Evolutionary conservation across 108 stramenopile species (phyloP), one percentile per base, ranked within the genome.

Genomic region (Nannochloropsis gaditana): DNA sequence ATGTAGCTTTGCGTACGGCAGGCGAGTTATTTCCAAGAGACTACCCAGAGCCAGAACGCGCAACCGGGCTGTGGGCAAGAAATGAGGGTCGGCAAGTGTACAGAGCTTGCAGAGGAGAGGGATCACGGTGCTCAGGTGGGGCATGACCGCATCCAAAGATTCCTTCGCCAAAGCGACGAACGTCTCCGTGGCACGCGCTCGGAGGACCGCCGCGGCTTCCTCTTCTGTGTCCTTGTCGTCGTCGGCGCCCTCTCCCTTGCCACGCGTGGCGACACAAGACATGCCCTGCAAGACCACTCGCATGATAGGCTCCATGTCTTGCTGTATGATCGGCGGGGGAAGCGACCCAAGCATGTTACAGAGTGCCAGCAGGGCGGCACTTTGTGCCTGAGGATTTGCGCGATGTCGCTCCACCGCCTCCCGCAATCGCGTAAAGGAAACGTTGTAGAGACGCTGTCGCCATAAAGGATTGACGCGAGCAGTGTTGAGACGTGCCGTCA

Each of bases 1-100:
- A 47, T 86, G 85, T 44, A 86, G 59, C 3, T 81, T 80, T 5
- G 82, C 47, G 59, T 86, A 86, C 5, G 85, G 85, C 47, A 86
- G 43, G 21, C 42, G 43, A 31, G 85, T 44, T 19, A 86, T 43
- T 41, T 42, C 82, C 82, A 44, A 73, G 19, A 86, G 43, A 47
- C 85, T 82, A 50, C 43, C 81, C 44, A 86, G 45, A 5, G 85
- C 85, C 82, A 47, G 43, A n/a, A 82, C 81, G 21, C 85, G 85
- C 42, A n/a, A 41, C 82, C 73, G 10, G 21, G 85, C 73, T 2
- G 15, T 73, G 59, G 59, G 59, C 59, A 73, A 73, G n/a, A 73
- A 73, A 8, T 73, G 59, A 8, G 3, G 59, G 6, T 73, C 59
- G n/a, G 59, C 15, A 73, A n/a, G 59, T 15, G 59, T 73, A n/a